Percentiles rank a stretch among this genome's conserved stretches.
phyloP scores from a whole-genome alignment of 192 early-diverging fungal species.

The Backusella australiensis region DNA sequence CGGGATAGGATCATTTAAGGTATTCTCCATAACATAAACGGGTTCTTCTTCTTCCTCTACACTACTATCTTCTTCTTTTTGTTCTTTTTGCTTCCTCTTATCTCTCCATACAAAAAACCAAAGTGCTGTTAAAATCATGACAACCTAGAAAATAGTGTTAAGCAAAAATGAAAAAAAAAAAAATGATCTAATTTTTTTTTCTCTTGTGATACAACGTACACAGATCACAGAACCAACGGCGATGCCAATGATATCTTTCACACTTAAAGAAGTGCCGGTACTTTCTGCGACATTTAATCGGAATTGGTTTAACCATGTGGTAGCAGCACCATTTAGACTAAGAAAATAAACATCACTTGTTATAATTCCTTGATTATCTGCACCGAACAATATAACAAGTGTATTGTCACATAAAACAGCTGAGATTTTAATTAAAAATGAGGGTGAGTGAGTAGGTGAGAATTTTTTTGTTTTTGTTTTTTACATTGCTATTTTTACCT shows the following conservation, averaged over 20 bases:
- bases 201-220: slow-evolving; percentile 3
- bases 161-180: background rate
- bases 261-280: background rate
- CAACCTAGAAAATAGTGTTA: background rate
- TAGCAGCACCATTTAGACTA: background rate
- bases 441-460: background rate
- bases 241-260: background rate
- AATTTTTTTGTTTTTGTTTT: background rate
- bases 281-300: background rate
- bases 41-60: background rate
- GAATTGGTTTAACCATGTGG: slow-evolving; percentile 6
- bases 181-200: background rate
- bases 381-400: background rate
- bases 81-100: background rate
- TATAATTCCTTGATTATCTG: background rate
- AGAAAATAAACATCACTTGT: background rate
- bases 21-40: background rate
- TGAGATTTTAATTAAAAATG: background rate
- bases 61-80: background rate
- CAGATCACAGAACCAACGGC: background rate
- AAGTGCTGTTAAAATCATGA: background rate
- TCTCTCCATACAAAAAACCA: background rate
- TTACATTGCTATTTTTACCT: background rate
- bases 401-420: slow-evolving; percentile 3
- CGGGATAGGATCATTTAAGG: background rate